These are phyloP conservation scores for Cytospora schulzeri DNA, from an alignment of 2,329 filamentous ascomycete species.

Conservation along the genomic window DNA sequence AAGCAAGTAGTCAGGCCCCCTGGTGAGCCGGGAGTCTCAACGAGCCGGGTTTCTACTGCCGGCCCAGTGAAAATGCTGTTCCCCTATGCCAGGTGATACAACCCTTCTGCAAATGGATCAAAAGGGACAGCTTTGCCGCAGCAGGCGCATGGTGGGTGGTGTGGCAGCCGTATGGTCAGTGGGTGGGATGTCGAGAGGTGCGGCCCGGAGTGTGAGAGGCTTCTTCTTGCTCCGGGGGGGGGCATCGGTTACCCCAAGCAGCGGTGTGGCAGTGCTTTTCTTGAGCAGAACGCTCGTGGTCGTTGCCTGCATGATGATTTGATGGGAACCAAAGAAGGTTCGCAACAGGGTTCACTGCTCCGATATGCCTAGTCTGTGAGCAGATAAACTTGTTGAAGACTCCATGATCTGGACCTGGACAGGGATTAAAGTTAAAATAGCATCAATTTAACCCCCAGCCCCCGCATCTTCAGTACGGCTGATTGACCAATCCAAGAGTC, in stretches of 20 bases:
- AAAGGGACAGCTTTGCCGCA: constrained; percentile 22
- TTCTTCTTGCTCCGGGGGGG: constrained; percentile 11
- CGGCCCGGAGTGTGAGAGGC: constrained; percentile 3
- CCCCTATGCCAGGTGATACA: constrained; percentile 17
- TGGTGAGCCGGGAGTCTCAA: not conserved
- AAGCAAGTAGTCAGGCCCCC: not conserved
- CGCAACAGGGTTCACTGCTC: not conserved
- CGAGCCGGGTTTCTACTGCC: not conserved
- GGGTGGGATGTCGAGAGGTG: constrained; percentile 6
- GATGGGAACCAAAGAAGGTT: not conserved
- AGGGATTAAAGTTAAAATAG: constrained; percentile 24
- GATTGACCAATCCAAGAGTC: constrained; percentile 20
- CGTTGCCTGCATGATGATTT: not conserved
- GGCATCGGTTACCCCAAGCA: constrained; percentile 12
- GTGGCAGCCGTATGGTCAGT: constrained; percentile 5
- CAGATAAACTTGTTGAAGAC: not conserved
- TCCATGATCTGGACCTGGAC: not conserved
- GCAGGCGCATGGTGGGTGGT: constrained; percentile 11
- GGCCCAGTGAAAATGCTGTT: constrained; percentile 9
- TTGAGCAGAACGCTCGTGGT: constrained; percentile 2
- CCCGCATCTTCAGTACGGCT: constrained; percentile 2
- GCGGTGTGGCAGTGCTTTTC: constrained; percentile 26
- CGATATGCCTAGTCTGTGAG: not conserved
- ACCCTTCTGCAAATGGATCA: constrained; percentile 19
- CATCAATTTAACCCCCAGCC: constrained; percentile 10